These are phyloP conservation scores for Penicillium paradoxum DNA, from an alignment of 495 filamentous ascomycete species.

Conservation along the genomic window DNA sequence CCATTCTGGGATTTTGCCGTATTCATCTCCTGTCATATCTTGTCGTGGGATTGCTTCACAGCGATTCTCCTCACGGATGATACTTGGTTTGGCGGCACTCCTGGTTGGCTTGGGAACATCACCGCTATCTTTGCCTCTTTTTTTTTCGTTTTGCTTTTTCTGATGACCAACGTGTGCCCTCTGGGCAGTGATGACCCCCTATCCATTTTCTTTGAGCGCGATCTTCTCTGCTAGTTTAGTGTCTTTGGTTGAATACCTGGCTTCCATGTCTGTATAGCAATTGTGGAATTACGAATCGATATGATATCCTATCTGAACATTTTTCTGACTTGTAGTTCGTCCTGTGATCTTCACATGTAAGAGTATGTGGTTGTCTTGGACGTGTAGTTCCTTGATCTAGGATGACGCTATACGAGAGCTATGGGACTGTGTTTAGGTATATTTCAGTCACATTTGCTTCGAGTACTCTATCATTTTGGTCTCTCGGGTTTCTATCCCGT, in stretches of 20 bases:
- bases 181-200: constrained; percentile 14
- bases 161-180: constrained; percentile 4
- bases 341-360: too few relatives aligned
- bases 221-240: constrained; percentile 15
- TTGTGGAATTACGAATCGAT: constrained; percentile 7
- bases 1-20: constrained; percentile 15
- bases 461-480: too few relatives aligned
- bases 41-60: too few relatives aligned
- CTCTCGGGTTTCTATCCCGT: too few relatives aligned
- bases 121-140: constrained; percentile 11
- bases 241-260: constrained; percentile 14
- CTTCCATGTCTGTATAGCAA: constrained; percentile 18
- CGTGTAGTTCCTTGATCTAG: too few relatives aligned
- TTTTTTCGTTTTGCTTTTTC: neutral
- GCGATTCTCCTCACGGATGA: neutral
- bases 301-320: constrained; percentile 10
- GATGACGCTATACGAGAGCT: too few relatives aligned
- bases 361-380: too few relatives aligned
- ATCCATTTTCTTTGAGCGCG: constrained; percentile 21
- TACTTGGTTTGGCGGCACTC: constrained; percentile 1
- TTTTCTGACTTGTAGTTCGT: neutral
- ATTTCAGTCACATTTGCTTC: too few relatives aligned
- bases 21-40: neutral
- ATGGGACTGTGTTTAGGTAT: too few relatives aligned
- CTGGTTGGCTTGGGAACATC: constrained; percentile 1